Evolutionary conservation across 805 yeast genomes (phyloP), one percentile per base, ranked within the genome.

Genomic region (Yamadazyma sp.): DNA sequence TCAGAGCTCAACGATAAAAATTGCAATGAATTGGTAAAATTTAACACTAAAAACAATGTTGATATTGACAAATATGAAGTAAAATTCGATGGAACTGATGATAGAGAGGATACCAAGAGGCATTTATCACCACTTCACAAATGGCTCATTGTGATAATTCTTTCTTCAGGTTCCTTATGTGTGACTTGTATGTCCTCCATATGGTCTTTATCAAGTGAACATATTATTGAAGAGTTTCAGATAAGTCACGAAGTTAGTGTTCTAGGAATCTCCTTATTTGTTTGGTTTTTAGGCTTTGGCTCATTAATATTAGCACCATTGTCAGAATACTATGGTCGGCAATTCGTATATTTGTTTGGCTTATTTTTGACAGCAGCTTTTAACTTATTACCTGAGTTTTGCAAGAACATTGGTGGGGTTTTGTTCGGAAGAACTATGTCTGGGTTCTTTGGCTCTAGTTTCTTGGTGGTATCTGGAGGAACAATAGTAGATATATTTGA

Each of bases 281-380:
- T 56, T 16, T 47, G 50, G 48, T 55, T 55, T 5, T 39, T 58
- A 24, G 62, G 62, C 10, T 44, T 47, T 7, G 62, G 64, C 5
- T 58, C 58, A 1, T 47, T 56, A 20, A 53, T 58, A 32, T 45
- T 82, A 37, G 82, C 87, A 2, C 74, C 76, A 33, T 50, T 76
- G 10, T 76, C 85, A 13, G 93, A 84, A 52, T 57, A 76, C 22
- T 62, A 69, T 40, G 93, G 93, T 2, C 63, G 93, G 38, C 73
- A 72, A 27, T 62, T 70, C 7, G 55, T 76, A 4, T 56, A 82
- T 26, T 39, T 65, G 1, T 52, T 60, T 3, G 60, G 60, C 2
- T 39, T 56, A 3, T 20, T 39, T 5, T 26, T 52, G 8, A 47
- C 47, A n/a, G 45, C 48, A n/a, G 38, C 43, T 3, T 51, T 58